Base-by-base conservation (phyloP, 257 asterid species). In the Verbascum thapsus region DNA sequence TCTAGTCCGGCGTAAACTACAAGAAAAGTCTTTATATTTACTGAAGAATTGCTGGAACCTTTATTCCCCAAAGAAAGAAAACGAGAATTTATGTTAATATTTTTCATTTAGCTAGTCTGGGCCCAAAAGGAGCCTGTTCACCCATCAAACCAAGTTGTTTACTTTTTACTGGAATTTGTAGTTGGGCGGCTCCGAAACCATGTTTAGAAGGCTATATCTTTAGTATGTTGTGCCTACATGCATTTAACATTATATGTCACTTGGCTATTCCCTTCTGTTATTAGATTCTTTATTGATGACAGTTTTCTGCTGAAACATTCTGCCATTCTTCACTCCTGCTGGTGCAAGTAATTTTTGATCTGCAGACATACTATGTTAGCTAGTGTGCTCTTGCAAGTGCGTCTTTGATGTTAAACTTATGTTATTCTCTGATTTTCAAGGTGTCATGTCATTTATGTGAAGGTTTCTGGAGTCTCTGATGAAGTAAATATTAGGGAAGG, bases 391-490 rank as follows among this genome's bases (percentile, higher is more conserved):
- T 32, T n/a, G 15, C 9, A 35, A 15, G 53, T 54, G 23, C 43
- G 61, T 16, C 60, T 20, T 63, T 30, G 30, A 23, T 13, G 35
- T 18, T 53, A 51, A n/a, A 63, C 44, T 39, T 44, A 44, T 12
- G 41, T 9, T 8, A n/a, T 69, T 53, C 55, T 61, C 47, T 37
- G 55, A 35, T 35, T 62, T n/a, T n/a, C n/a, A n/a, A n/a, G n/a
- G n/a, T 45, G 15, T 48, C 35, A 26, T 48, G 41, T 40, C 34
- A 44, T 38, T 40, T 39, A 40, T 50, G 15, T 57, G 9, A 53
- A 30, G 30, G 37, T 41, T 50, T 49, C 41, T n/a, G n/a, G 52
- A 37, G 51, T 42, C 42, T 35, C 34, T 26, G 10, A 32, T 44
- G 37, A 34, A 45, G 40, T 58, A 23, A 49, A 23, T 53, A 23